These are phyloP conservation scores for Coniochaeta hoffmannii DNA, from an alignment of 2,329 filamentous ascomycete species.

Conservation along the genomic window DNA sequence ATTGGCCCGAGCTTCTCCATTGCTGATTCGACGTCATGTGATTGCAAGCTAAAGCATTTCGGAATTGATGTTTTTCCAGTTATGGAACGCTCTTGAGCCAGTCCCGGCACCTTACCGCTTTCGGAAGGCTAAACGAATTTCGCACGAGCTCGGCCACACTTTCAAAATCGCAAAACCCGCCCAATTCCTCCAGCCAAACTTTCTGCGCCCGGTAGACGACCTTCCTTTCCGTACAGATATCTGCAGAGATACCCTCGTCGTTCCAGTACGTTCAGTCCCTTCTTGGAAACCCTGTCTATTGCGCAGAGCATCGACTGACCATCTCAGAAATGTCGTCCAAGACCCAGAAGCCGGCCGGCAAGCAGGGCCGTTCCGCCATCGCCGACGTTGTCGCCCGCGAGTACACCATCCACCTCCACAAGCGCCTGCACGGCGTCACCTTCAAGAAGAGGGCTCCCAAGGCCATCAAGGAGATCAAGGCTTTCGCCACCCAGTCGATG, in stretches of 20 bases:
- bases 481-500: slow-evolving; percentile 90
- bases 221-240: not conserved
- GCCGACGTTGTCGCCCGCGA: slow-evolving; percentile 98
- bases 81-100: slow-evolving; percentile 10
- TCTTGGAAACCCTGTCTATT: slow-evolving; percentile 7
- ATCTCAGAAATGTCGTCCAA: slow-evolving; percentile 55
- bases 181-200: slow-evolving; percentile 13
- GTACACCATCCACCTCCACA: slow-evolving; percentile 99
- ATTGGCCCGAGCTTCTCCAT: not conserved
- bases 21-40: not conserved
- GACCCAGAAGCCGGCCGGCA: slow-evolving; percentile 61
- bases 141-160: not conserved
- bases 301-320: slow-evolving; percentile 18
- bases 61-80: not conserved
- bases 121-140: slow-evolving; percentile 6
- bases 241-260: slow-evolving; percentile 28
- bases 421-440: slow-evolving; percentile 91
- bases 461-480: slow-evolving; percentile 99
- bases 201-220: slow-evolving; percentile 12
- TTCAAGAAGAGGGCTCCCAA: slow-evolving; percentile 99
- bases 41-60: not conserved
- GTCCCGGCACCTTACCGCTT: slow-evolving; percentile 18
- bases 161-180: slow-evolving; percentile 13
- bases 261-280: slow-evolving; percentile 15
- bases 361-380: slow-evolving; percentile 80